Base-by-base conservation (phyloP, 495 filamentous ascomycete genomes). In the Hypoxylon lienhwacheense region DNA sequence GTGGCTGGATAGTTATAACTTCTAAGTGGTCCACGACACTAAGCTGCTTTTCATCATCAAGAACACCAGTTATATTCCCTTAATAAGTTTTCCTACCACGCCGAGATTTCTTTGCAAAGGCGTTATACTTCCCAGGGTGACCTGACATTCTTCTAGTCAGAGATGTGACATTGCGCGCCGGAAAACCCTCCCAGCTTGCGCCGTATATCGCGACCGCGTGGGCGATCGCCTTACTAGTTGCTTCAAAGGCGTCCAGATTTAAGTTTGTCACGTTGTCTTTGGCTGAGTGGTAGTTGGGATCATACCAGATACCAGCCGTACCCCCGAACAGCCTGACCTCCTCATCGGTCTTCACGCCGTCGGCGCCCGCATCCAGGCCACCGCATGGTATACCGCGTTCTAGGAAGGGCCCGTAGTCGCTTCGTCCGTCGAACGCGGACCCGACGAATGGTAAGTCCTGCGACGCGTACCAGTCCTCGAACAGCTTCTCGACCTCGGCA, bases 291-390 rank as follows among this genome's bases (percentile, higher is more conserved):
- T 88, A 89, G 66, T 87, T 83, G 20, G 61, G 59, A 66, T 89
- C 86, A 52, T 78, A 81, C 10, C 75, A 64, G 2, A 79, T 70
- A 35, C 83, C 83, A 5, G 78, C 84, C 40, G 74, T 35, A 17
- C 86, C 86, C 43, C 85, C 86, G 40, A 82, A 87, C 40, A 77
- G 44, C 11, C 55, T 63, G 0, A 69, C 83, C 66, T 88, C 75
- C 28, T 71, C 76, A 11, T 69, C 73, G 1, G 84, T 88, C 74
- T 86, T 89, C 62, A 80, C 35, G 5, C 67, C 77, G 61, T 89
- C 86, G 7, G 87, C 85, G 17, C 85, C 86, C 14, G 85, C 86
- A 67, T 85, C 85, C 16, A 87, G 64, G 4, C 86, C 87, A 32
- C 85, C 85, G 7, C 73, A 71, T 0, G 86, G 79, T 34, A 89